Evolutionary conservation across 1,284 basidiomycete genomes (phyloP), one percentile per base, ranked within the genome.

Genomic region (Tremellales sp.): DNA sequence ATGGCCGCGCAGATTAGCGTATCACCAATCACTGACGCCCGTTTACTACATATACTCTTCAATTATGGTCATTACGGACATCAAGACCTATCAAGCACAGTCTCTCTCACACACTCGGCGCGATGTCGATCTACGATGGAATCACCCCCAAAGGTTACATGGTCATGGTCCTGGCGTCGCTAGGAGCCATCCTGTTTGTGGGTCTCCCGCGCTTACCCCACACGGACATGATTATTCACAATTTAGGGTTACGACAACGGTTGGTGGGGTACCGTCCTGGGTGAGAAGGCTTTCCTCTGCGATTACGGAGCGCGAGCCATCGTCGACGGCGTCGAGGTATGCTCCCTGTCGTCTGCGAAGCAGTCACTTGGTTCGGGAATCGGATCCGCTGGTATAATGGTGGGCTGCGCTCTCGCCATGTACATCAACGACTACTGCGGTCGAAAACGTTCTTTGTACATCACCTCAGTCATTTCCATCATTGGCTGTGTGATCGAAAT

Each of bases 241-340:
- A 26, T 22, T 12, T 29, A 58, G 59, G 60, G 60, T 29, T 59
- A 53, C 46, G 60, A 61, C 35, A 58, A 61, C 29, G 60, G 60
- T 44, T 61, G 60, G 60, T 61, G 60, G 60, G 57, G 60, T 35
- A 55, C 55, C 21, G 53, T 59, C 17, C 55, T 59, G 4, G 60
- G 60, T 15, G 48, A 46, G 7, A 19, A 29, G 21, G 22, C 48
- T 6, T 61, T 61, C 47, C 36, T 57, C 13, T 46, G 49, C 27
- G 53, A 54, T 42, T 61, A 59, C 35, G 60, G 60, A 23, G 13
- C n/a, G 0, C 26, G 40, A 12, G 24, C 22, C 11, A 48, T 40
- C 1, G 54, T 57, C 25, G 45, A 54, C 7, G 59, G 54, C 10
- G 57, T 58, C 25, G 41, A 33, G 25, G 51, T 52, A n/a, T 61